These are phyloP conservation scores for Falciphora oryzae DNA, from an alignment of 2,329 filamentous ascomycete species.

Conservation along the genomic window DNA sequence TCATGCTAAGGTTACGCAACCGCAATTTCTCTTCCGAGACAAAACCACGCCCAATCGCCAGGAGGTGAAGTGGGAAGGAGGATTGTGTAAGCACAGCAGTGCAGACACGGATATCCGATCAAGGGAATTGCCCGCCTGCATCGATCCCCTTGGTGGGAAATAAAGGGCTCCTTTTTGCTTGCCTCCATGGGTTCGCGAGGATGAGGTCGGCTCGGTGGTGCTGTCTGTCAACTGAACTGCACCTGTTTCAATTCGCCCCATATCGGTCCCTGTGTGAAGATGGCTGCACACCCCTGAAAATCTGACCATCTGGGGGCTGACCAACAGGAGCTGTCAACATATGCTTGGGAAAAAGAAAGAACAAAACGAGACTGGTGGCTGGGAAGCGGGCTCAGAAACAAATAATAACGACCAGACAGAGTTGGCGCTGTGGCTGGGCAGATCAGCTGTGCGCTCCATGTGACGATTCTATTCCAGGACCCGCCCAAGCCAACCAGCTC, in stretches of 20 bases:
- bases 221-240: background rate
- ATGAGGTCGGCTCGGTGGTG: background rate
- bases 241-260: background rate
- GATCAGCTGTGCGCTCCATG: background rate
- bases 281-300: background rate
- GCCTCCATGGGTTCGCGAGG: background rate
- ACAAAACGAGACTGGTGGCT: background rate
- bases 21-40: constrained; percentile 1
- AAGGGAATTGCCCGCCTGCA: background rate
- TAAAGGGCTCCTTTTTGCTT: background rate
- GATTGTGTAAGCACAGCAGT: background rate
- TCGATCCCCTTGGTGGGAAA: background rate
- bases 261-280: background rate
- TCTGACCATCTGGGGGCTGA: background rate
- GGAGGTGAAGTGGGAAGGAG: background rate
- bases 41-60: background rate
- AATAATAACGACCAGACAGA: too few relatives aligned
- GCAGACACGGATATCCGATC: background rate
- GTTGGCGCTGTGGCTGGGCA: background rate
- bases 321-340: background rate
- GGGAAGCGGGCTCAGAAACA: too few relatives aligned
- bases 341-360: background rate
- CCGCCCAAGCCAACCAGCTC: background rate
- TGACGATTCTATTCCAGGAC: background rate
- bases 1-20: background rate